Percentiles rank a stretch among this genome's conserved stretches.
These are phyloP conservation scores for Catharanthus roseus DNA, from an alignment of 257 asterid genomes.

Conservation along the genomic window DNA sequence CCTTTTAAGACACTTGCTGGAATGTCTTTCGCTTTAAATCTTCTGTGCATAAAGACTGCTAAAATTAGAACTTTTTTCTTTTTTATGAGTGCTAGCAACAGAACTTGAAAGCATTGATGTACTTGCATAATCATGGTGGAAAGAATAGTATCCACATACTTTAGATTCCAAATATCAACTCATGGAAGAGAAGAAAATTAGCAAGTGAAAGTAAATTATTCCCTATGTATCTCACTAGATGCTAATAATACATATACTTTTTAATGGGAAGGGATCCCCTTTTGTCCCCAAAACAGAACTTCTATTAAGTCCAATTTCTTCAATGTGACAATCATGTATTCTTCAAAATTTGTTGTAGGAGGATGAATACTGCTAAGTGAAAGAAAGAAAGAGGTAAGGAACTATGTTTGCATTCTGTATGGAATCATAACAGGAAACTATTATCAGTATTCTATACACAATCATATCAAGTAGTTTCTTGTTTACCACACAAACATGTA, in stretches of 20 bases:
- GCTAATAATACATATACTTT: not conserved
- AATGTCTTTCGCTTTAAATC: conserved; percentile 75
- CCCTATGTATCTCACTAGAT: not conserved
- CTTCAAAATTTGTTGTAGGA: not conserved
- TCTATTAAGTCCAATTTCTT: not conserved
- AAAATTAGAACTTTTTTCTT: conserved; percentile 23
- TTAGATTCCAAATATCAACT: not conserved
- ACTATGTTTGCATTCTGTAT: not conserved
- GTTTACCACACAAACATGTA: not conserved
- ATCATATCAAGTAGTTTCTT: not conserved
- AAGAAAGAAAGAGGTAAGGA: too few species aligned
- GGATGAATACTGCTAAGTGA: not conserved
- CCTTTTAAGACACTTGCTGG: conserved; percentile 67
- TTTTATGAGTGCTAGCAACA: too few species aligned
- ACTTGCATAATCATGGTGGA: not conserved
- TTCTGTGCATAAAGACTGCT: conserved; percentile 27
- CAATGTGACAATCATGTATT: not conserved
- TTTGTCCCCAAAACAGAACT: not conserved
- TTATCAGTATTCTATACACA: not conserved
- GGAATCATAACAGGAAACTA: not conserved
- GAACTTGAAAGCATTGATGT: not conserved
- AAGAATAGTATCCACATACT: not conserved
- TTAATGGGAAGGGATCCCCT: not conserved
- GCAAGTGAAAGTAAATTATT: not conserved
- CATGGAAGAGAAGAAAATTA: not conserved